phyloP scores from a whole-genome alignment of 768 basidiomycete genomes.

The Trametes villosa region DNA sequence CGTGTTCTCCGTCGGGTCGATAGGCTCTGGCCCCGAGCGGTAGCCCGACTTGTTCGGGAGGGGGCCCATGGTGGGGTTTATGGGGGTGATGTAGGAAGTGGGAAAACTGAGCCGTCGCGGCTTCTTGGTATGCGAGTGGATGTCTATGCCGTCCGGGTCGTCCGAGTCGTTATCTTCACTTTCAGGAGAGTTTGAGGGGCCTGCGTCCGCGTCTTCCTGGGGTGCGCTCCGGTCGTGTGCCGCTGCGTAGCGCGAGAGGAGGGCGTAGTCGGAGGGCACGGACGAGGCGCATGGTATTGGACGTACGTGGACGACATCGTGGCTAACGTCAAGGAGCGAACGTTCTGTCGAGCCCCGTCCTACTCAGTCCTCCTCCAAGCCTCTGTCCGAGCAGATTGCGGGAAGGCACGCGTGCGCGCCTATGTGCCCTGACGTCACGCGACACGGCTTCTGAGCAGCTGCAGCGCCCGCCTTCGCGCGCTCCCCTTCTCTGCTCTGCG shows the following conservation, averaged over 20 bases:
- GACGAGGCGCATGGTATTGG: slow-evolving; percentile 56
- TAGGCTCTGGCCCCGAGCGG: slow-evolving; percentile 30
- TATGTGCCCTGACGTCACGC: too few relatives aligned
- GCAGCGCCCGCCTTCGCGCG: too few relatives aligned
- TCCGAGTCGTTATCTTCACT: slow-evolving; percentile 20
- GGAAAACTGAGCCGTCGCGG: slow-evolving; percentile 37
- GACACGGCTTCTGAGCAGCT: too few relatives aligned
- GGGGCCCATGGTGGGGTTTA: slow-evolving; percentile 39
- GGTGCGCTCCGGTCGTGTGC: slow-evolving; percentile 26
- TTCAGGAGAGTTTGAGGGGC: slow-evolving; percentile 6
- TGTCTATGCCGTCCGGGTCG: slow-evolving; percentile 11
- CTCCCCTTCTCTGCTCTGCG: too few relatives aligned
- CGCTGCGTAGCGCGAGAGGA: slow-evolving; percentile 56
- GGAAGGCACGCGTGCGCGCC: neutral
- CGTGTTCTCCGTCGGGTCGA: slow-evolving; percentile 51
- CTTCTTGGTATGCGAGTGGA: neutral
- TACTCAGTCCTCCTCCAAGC: neutral
- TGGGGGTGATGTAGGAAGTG: slow-evolving; percentile 42
- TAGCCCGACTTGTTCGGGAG: slow-evolving; percentile 30
- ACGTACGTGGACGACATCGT: slow-evolving; percentile 49
- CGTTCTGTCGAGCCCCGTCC: neutral
- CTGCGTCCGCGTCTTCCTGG: slow-evolving; percentile 11
- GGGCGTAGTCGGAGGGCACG: slow-evolving; percentile 67
- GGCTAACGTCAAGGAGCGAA: neutral
- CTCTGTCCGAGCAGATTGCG: neutral